These are phyloP conservation scores for Monosporascus sp. DNA, from an alignment of 2,329 filamentous ascomycete genomes.

Conservation along the genomic window DNA sequence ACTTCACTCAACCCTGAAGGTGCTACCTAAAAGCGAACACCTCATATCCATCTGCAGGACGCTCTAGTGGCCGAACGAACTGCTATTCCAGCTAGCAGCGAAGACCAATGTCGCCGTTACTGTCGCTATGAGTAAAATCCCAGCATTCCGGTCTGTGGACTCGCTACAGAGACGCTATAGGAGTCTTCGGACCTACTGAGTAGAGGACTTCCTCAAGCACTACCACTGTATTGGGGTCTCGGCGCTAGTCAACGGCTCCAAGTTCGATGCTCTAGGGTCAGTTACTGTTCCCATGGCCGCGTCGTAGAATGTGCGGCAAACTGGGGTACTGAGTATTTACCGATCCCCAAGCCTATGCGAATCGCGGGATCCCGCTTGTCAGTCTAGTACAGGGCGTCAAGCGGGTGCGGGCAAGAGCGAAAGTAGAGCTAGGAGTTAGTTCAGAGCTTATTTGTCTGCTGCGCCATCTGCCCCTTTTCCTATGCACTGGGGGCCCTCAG, in stretches of 20 bases:
- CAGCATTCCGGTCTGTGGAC: slow-evolving; percentile 56
- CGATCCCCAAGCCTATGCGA: slow-evolving; percentile 70
- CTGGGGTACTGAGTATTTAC: slow-evolving; percentile 80
- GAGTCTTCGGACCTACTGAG: slow-evolving; percentile 51
- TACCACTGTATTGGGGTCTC: slow-evolving; percentile 69
- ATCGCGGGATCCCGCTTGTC: slow-evolving; percentile 56
- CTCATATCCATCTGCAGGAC: slow-evolving; percentile 77
- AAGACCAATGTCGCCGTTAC: slow-evolving; percentile 62
- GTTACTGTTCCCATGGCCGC: slow-evolving; percentile 64
- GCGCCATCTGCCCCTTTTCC: slow-evolving; percentile 57
- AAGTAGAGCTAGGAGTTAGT: slow-evolving; percentile 57
- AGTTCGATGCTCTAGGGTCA: slow-evolving; percentile 69
- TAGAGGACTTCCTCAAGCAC: slow-evolving; percentile 74
- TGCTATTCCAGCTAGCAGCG: slow-evolving; percentile 64
- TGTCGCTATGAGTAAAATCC: slow-evolving; percentile 35
- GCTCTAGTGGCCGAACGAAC: slow-evolving; percentile 50
- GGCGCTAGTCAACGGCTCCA: slow-evolving; percentile 57
- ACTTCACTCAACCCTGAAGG: slow-evolving; percentile 55
- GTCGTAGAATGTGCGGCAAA: slow-evolving; percentile 62
- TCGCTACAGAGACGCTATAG: slow-evolving; percentile 60
- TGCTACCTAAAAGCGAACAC: slow-evolving; percentile 75
- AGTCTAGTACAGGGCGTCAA: slow-evolving; percentile 61
- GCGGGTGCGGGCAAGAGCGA: slow-evolving; percentile 54
- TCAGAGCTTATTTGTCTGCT: slow-evolving; percentile 68
- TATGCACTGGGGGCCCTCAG: slow-evolving; percentile 47